Conservation (phyloP, 352 stramenopile species). For the Phytopythium montanum region DNA sequence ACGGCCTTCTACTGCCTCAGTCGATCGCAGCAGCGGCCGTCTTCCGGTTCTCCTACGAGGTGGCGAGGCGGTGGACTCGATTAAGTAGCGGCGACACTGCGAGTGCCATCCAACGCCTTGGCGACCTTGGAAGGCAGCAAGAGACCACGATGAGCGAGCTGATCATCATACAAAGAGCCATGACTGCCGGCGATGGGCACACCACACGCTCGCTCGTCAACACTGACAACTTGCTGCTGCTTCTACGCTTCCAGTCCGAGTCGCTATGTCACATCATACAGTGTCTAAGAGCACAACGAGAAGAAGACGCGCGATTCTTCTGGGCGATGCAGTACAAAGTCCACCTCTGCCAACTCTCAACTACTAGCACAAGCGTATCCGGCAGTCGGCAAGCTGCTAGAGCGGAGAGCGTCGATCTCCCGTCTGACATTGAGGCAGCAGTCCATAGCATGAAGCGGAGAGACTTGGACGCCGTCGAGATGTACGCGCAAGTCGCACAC, state of each 20-base stretch:
- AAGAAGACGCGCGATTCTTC: constrained; percentile 30
- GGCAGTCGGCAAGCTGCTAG: neutral
- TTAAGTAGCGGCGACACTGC: too few relatives aligned
- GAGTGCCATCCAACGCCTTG: neutral
- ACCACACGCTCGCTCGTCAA: neutral
- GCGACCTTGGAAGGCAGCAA: neutral
- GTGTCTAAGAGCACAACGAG: constrained; percentile 8
- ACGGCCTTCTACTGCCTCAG: constrained; percentile 20
- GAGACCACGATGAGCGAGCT: neutral
- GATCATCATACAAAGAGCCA: neutral
- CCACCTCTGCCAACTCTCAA: constrained; percentile 3
- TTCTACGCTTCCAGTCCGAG: constrained; percentile 18
- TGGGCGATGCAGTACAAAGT: constrained; percentile 42
- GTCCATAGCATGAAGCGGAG: constrained; percentile 1
- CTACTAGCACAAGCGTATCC: neutral
- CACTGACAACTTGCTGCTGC: constrained; percentile 30
- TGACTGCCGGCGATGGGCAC: neutral
- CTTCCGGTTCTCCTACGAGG: constrained; percentile 31
- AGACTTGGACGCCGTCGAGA: constrained; percentile 15
- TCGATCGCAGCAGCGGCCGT: constrained; percentile 19
- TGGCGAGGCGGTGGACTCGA: constrained; percentile 7
- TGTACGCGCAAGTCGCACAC: constrained; percentile 31
- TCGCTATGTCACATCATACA: constrained; percentile 13
- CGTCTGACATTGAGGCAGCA: neutral
- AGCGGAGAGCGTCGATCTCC: neutral